A percentile compares a stretch with the other conserved stretches of the same genome.
phyloP scores from a whole-genome alignment of 805 yeast genomes.

The Metschnikowia lunata region DNA sequence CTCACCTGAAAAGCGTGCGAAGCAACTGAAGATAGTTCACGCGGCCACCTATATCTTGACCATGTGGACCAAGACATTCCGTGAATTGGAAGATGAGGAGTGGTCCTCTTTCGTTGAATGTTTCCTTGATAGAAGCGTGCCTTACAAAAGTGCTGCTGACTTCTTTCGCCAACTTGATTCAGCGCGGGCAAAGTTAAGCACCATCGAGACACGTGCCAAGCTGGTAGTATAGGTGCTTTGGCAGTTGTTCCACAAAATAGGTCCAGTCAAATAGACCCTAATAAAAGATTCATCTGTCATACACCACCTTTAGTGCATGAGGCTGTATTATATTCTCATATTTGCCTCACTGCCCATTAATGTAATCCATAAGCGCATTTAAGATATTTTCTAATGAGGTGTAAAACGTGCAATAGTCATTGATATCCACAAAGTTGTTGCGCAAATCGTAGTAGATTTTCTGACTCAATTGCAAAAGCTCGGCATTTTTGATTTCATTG shows the following conservation, averaged over 20 bases:
- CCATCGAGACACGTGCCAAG: neutral
- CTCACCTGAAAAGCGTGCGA: neutral
- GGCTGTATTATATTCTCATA: too few species aligned
- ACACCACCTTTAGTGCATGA: too few species aligned
- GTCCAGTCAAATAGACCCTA: too few species aligned
- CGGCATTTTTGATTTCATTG: slow-evolving; percentile 13
- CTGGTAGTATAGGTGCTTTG: too few species aligned
- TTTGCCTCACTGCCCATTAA: slow-evolving; percentile 13
- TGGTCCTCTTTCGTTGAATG: neutral
- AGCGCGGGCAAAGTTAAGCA: neutral
- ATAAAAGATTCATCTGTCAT: too few species aligned
- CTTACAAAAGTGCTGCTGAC: neutral
- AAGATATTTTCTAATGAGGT: slow-evolving; percentile 38
- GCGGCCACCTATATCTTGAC: slow-evolving; percentile 1
- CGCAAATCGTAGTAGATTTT: slow-evolving; percentile 39
- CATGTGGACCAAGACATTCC: neutral
- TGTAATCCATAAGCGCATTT: slow-evolving; percentile 36
- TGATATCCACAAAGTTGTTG: slow-evolving; percentile 41
- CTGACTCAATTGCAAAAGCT: slow-evolving; percentile 31
- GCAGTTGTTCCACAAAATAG: too few species aligned
- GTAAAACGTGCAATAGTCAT: slow-evolving; percentile 43
- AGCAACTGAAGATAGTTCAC: neutral
- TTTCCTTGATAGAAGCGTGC: neutral
- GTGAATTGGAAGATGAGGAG: neutral
- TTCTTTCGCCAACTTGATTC: neutral